Evolutionary conservation across 106 monocot species (phyloP), one percentile per base, ranked within the genome.

Genomic region (Vanilla planifolia): DNA sequence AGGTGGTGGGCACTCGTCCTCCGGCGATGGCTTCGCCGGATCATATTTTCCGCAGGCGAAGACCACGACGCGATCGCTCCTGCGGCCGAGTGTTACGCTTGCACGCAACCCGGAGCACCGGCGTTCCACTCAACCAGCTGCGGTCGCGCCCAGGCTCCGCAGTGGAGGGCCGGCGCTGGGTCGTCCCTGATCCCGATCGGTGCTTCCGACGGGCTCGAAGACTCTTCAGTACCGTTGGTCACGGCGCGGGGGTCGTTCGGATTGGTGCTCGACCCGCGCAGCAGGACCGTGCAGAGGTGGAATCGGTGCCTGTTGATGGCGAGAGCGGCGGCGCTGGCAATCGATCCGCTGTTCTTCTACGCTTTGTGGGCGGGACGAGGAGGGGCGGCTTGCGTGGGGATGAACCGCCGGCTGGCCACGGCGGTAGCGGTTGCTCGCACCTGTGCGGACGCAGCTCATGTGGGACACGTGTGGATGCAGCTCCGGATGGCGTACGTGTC

Each of bases 281-380:
- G 89, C 82, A 62, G 66, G 61, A 59, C 41, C 11, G 85, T 93
- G 19, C 85, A 80, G 67, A 68, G 66, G 33, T 89, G 85, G 88
- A 93, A 93, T 71, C 76, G 89, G 33, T 73, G 48, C 24, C 44
- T 93, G 48, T 76, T 93, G 55, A 71, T 93, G 10, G 81, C 76
- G 16, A 75, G 93, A 23, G 89, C 85, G n/a, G 71, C 74, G 42
- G 78, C 93, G n/a, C 70, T 94, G 16, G 89, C 93, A 17, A 75
- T 75, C 27, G 93, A 94, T 62, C 93, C 93, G 8, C 60, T 94
- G 16, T 94, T 94, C 89, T 94, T 94, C 82, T 94, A 94, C 77
- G 74, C 85, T 20, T 57, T 94, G 19, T 77, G 79, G 21, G 72
- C 77, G 57, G 88, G 79, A 25, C 50, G 79, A 30, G 67, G 61